Evolutionary conservation across 768 basidiomycete species (phyloP).

Genomic region (Bullera alba): DNA sequence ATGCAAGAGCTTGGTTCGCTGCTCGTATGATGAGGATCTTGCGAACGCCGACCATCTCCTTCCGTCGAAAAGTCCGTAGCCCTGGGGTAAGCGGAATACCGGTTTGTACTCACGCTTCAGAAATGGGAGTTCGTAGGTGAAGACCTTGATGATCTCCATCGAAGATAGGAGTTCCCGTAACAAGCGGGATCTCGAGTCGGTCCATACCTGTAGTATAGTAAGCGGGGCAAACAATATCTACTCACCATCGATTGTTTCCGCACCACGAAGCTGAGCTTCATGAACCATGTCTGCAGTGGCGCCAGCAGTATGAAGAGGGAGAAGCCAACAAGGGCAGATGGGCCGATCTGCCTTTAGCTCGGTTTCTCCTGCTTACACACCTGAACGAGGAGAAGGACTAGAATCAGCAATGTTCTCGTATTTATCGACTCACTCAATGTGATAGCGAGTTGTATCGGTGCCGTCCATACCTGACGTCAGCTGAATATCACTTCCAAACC

Average conservation of each 20-base stretch:
- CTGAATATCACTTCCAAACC: constrained; percentile 12
- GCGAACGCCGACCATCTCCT: constrained; percentile 56
- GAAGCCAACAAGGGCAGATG: constrained; percentile 65
- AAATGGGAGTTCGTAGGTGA: constrained; percentile 66
- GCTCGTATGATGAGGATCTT: constrained; percentile 59
- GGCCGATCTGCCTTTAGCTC: constrained; percentile 53
- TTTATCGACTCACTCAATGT: constrained; percentile 56
- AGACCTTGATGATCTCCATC: constrained; percentile 71
- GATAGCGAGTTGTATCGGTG: constrained; percentile 57
- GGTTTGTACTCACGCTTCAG: constrained; percentile 52
- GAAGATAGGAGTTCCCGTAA: constrained; percentile 60
- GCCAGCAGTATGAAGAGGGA: constrained; percentile 59
- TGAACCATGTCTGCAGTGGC: constrained; percentile 60
- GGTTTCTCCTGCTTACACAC: neutral
- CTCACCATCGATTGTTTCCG: constrained; percentile 53
- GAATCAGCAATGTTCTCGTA: constrained; percentile 2
- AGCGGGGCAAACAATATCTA: neutral
- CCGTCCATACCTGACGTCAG: constrained; percentile 55
- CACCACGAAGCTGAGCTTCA: constrained; percentile 56
- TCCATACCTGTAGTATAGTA: constrained; percentile 49
- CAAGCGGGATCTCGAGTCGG: constrained; percentile 59
- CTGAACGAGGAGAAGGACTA: constrained; percentile 14
- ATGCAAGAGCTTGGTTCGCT: constrained; percentile 52
- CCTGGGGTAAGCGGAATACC: neutral
- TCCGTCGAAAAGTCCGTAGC: constrained; percentile 54